A percentile compares a stretch with the other conserved stretches of the same genome.
phyloP scores from a whole-genome alignment of 495 filamentous ascomycete species.

The Penicillium odoratum region DNA sequence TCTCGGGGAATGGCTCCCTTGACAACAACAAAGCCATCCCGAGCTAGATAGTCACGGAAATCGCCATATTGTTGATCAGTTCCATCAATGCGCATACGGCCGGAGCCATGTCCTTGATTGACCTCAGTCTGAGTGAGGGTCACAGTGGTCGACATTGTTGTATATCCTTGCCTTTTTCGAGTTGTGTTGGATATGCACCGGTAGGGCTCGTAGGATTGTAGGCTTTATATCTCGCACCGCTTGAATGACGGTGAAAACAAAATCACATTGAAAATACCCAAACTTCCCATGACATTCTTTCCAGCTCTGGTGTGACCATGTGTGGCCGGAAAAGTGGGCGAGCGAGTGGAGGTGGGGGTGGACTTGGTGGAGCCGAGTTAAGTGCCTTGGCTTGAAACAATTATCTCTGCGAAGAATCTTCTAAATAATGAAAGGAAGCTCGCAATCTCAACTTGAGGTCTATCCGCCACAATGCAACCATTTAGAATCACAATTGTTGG shows the following conservation, averaged over 20 bases:
- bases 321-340: no score
- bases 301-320: no score
- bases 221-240: no score
- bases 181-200: neutral
- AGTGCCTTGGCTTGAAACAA: no score
- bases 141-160: slow-evolving; percentile 20
- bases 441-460: no score
- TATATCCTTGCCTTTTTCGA: slow-evolving; percentile 3
- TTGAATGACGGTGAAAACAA: no score
- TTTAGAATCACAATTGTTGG: slow-evolving; percentile 22
- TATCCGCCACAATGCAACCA: slow-evolving; percentile 6
- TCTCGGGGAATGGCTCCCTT: slow-evolving; percentile 46
- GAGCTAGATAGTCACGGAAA: slow-evolving; percentile 36
- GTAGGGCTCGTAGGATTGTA: no score
- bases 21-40: slow-evolving; percentile 45
- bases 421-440: neutral
- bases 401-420: no score
- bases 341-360: neutral
- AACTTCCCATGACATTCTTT: no score
- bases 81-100: slow-evolving; percentile 30
- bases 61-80: slow-evolving; percentile 27
- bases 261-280: no score
- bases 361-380: neutral
- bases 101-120: slow-evolving; percentile 12
- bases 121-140: neutral